phyloP scores from a whole-genome alignment of 2,329 filamentous ascomycete species.

The Fusarium cicatricum region DNA sequence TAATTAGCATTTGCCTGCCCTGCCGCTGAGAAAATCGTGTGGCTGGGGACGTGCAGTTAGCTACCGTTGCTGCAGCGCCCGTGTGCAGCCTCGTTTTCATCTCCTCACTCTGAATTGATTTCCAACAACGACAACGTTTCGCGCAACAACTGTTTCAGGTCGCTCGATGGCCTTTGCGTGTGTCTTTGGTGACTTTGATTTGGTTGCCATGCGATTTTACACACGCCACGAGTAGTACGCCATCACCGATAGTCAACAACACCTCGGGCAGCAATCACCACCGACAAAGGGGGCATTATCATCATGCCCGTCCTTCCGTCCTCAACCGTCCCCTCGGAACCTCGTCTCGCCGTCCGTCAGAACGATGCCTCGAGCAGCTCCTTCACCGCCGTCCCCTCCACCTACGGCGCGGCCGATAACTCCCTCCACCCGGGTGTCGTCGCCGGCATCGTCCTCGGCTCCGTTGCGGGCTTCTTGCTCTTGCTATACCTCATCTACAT shows the following conservation, averaged over 20 bases:
- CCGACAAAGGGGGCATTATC: neutral
- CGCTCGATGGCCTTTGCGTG: too few species aligned
- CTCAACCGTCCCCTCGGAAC: slow-evolving; percentile 21
- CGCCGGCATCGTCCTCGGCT: slow-evolving; percentile 55
- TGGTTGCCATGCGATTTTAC: neutral
- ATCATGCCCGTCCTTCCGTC: slow-evolving; percentile 31
- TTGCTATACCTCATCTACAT: slow-evolving; percentile 61
- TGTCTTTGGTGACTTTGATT: neutral
- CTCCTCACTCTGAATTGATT: neutral
- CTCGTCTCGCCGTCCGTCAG: slow-evolving; percentile 34
- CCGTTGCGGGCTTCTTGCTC: slow-evolving; percentile 60
- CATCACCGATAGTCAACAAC: neutral
- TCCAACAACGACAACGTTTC: too few species aligned
- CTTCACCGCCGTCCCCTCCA: slow-evolving; percentile 47
- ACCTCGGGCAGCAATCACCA: neutral
- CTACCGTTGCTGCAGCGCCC: neutral
- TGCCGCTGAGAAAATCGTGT: neutral
- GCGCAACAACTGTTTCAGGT: too few species aligned
- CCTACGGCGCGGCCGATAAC: slow-evolving; percentile 47
- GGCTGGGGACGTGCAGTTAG: slow-evolving; percentile 8
- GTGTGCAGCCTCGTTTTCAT: slow-evolving; percentile 1
- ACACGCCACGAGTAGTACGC: neutral
- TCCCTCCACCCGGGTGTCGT: slow-evolving; percentile 55
- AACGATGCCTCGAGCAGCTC: slow-evolving; percentile 25
- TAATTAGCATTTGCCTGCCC: neutral